Evolutionary conservation across 306 rosid genomes (phyloP).

Genomic region (Medicago ruthenica): DNA sequence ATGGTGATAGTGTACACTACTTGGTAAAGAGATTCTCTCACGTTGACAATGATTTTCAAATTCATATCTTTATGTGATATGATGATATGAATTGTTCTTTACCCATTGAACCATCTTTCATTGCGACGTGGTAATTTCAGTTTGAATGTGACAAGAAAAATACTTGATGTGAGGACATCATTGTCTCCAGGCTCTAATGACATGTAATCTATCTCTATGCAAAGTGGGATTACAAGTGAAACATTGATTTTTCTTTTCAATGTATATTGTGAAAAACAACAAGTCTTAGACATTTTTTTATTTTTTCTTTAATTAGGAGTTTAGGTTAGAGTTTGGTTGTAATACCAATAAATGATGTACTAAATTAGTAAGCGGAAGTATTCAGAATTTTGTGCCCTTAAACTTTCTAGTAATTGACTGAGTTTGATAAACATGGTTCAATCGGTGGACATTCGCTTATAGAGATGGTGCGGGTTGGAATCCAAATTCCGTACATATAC

Average conservation of each 20-base stretch:
- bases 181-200: neutral
- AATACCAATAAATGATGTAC: conserved; percentile 37
- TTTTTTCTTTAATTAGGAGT: conserved; percentile 23
- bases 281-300: conserved; percentile 37
- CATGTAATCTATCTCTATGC: neutral
- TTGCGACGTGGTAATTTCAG: neutral
- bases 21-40: neutral
- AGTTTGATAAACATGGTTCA: too few species aligned
- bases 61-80: neutral
- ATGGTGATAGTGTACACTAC: neutral
- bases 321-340: conserved; percentile 39
- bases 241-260: conserved; percentile 25
- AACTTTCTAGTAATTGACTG: neutral
- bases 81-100: neutral
- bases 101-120: neutral
- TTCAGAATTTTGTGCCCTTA: neutral
- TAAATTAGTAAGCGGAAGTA: conserved; percentile 7
- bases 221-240: neutral
- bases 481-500: too few species aligned
- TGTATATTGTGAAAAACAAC: conserved; percentile 29
- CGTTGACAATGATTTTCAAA: neutral
- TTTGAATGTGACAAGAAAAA: neutral
- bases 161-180: neutral
- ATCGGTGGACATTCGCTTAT: too few species aligned
- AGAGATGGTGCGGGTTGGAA: too few species aligned